phyloP scores from a whole-genome alignment of 192 early-diverging fungal species.

The Coemansia sp. region DNA sequence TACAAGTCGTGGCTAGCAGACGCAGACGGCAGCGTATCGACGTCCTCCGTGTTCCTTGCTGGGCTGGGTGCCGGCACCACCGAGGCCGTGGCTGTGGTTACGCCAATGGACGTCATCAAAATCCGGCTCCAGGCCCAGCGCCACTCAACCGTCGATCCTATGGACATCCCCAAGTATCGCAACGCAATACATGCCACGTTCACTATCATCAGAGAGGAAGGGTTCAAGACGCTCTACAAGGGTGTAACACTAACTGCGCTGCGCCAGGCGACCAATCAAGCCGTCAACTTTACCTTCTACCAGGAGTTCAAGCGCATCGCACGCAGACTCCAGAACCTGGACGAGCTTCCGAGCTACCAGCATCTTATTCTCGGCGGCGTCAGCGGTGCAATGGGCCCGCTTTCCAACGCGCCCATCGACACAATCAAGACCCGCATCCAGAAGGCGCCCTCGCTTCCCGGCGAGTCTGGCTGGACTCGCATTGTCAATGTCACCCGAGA shows the following conservation, averaged over 20 bases:
- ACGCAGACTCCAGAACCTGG: slow-evolving; percentile 63
- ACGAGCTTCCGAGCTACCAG: slow-evolving; percentile 87
- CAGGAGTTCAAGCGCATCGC: slow-evolving; percentile 85
- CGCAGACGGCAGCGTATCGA: slow-evolving; percentile 63
- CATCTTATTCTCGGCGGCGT: slow-evolving; percentile 86
- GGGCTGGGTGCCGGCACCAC: slow-evolving; percentile 91
- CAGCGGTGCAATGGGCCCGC: slow-evolving; percentile 86
- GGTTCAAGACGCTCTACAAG: slow-evolving; percentile 84
- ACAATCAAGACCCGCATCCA: slow-evolving; percentile 99
- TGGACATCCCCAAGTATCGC: slow-evolving; percentile 95
- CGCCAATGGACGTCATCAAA: slow-evolving; percentile 99
- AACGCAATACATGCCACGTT: slow-evolving; percentile 90
- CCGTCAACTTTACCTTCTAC: slow-evolving; percentile 98
- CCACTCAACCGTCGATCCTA: slow-evolving; percentile 93
- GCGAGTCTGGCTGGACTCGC: slow-evolving; percentile 75
- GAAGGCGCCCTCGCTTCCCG: slow-evolving; percentile 65
- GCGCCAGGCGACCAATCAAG: slow-evolving; percentile 96
- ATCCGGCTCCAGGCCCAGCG: slow-evolving; percentile 96
- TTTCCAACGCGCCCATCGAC: slow-evolving; percentile 96
- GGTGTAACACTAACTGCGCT: slow-evolving; percentile 91
- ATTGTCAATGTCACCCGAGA: slow-evolving; percentile 75
- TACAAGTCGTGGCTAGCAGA: slow-evolving; percentile 83
- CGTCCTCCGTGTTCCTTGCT: slow-evolving; percentile 73
- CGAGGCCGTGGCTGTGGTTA: slow-evolving; percentile 92
- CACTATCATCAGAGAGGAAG: slow-evolving; percentile 92